Base-by-base conservation (phyloP, 257 asterid species). In the Jacaranda copaia region DNA sequence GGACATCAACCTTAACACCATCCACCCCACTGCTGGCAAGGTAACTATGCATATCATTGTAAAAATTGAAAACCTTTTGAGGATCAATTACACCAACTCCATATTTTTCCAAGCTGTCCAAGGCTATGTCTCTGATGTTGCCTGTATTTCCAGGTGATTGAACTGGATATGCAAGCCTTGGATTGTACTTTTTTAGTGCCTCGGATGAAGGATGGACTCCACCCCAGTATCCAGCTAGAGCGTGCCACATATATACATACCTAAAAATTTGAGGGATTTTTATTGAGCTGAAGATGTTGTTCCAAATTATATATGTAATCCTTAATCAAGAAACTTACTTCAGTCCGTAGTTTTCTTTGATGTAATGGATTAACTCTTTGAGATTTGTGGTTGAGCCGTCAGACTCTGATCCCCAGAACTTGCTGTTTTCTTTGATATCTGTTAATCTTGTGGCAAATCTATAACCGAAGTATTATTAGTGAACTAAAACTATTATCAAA, bases 1-100 rank as follows among this genome's bases (percentile, higher is more conserved):
- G 96, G 32, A 84, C 94, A 61, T 91, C 96, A n/a, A 89, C 94
- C 73, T 91, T 91, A 5, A 89, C 92, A 0, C 94, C 96, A 56
- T 91, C 94, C 5, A 83, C 87, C 7, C 94, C 94, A 69, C 84
- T 58, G 25, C 74, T 59, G 4, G 90, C 85, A 7, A 91, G 86
- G 76, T 89, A 91, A 74, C 87, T 67, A 55, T 91, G 94, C 73
- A 89, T 83, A 60, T 91, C 92, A 53, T 87, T 79, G 82, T 86
- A 91, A 48, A 89, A 91, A 66, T 89, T 83, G 38, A 65, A 74
- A 25, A 82, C 73, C 40, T 78, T 89, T 52, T 78, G 53, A 1
- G 90, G 89, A 70, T 87, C 85, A 0, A 91, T 80, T 2, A 88
- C 58, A 4, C 96, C 94, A 20, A 91, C 83, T 16, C 94, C 96